Conservation (phyloP, 2,329 filamentous ascomycete species). For the Passalora sequoiae region DNA sequence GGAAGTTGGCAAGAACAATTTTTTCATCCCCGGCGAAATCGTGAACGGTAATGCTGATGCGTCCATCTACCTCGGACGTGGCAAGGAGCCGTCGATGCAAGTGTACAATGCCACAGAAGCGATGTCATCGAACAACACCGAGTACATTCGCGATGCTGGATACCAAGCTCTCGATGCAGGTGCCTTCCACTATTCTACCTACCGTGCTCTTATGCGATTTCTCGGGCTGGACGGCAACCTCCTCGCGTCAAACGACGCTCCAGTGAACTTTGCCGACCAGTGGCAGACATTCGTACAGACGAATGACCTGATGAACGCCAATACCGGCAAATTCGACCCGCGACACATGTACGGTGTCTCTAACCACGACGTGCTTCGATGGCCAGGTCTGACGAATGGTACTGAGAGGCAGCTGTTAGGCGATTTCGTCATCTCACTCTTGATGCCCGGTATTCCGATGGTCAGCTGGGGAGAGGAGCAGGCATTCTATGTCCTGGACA, state of each 20-base stretch:
- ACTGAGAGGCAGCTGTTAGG: conserved; percentile 54
- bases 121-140: conserved; percentile 44
- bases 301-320: conserved; percentile 57
- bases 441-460: conserved; percentile 57
- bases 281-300: conserved; percentile 55
- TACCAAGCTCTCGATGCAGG: conserved; percentile 54
- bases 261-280: conserved; percentile 49
- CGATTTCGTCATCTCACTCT: conserved; percentile 54
- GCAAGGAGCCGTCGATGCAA: conserved; percentile 53
- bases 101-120: conserved; percentile 46
- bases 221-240: conserved; percentile 56
- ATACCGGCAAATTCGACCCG: conserved; percentile 58
- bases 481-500: conserved; percentile 59
- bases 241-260: conserved; percentile 50
- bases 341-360: conserved; percentile 61
- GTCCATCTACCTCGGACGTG: conserved; percentile 58
- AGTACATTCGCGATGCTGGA: conserved; percentile 51
- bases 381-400: conserved; percentile 56
- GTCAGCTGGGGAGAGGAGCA: conserved; percentile 63
- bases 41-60: conserved; percentile 58
- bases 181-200: conserved; percentile 61
- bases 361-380: conserved; percentile 63
- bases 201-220: conserved; percentile 57
- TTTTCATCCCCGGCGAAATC: conserved; percentile 60
- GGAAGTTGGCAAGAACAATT: conserved; percentile 56